A percentile compares a stretch with the other conserved stretches of the same genome.
These are phyloP conservation scores for barley (Hordeum vulgare) DNA, from an alignment of 176 grass and related monocot genomes.

Conservation along the genomic window MorexV3_pseudomolecules_assembly NC_058519.1:597147481-597147980, in stretches of 20 bases:
- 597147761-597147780: neutral
- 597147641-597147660: neutral
- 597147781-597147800: neutral
- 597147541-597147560: neutral
- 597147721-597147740: neutral
- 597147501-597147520: neutral
- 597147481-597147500: constrained; percentile 10
- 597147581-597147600: neutral
- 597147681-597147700: neutral
- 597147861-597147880: neutral
- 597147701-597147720: neutral
- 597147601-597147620: neutral
- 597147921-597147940: neutral
- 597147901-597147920: neutral
- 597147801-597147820: constrained; percentile 20
- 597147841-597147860: neutral
- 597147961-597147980: neutral
- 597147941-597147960: neutral
- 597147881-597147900: neutral
- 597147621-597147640: neutral
- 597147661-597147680: neutral
- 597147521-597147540: neutral
- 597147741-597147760: constrained; percentile 2
- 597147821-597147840: neutral
- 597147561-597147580: neutral